Evolutionary conservation across 345 rosid species (phyloP), one percentile per base, ranked within the genome.

Genomic region (Clausena lansium): DNA sequence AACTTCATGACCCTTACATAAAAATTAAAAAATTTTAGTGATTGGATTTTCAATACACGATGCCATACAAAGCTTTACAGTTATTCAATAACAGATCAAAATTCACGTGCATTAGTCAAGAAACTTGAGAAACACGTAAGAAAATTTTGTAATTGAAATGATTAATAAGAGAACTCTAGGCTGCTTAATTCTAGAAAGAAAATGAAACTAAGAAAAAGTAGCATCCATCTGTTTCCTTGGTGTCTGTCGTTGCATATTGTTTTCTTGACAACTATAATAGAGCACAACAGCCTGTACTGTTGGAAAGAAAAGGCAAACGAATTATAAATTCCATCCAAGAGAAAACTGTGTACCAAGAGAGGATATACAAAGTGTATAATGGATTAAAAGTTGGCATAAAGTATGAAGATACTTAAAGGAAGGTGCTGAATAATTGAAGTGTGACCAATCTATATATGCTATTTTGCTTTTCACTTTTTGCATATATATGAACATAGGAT

Each of bases 121-220:
- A 52, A 30, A 70, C n/a, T 55, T 15, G 22, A 20, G 50, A 17
- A 70, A 33, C 57, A 52, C 1, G 57, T 52, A 19, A 52, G 57
- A 52, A 52, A 52, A 1, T 15, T 52, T 52, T 4, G 22, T 22
- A 52, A 52, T 4, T 17, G 57, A 52, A 25, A 69, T 69, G 38
- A 69, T 39, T 24, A 45, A 45, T 45, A 45, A 45, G 50, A 45
- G 17, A 45, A 45, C 17, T 45, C 15, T 45, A 45, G 50, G 50
- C 17, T 13, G 50, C 9, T 45, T 45, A 41, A 52, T 52, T 52
- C 25, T 33, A 59, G 75, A 78, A 78, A 59, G 75, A 78, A 78
- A 78, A 39, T 71, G 77, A 47, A 35, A 22, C 17, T 19, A 45
- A 19, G 45, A 60, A 75, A 64, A 75, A 67, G 14, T 27, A 17